A percentile compares a stretch with the other conserved stretches of the same genome.
phyloP scores from a whole-genome alignment of 495 filamentous ascomycete genomes.

The Penicillium soppii region DNA sequence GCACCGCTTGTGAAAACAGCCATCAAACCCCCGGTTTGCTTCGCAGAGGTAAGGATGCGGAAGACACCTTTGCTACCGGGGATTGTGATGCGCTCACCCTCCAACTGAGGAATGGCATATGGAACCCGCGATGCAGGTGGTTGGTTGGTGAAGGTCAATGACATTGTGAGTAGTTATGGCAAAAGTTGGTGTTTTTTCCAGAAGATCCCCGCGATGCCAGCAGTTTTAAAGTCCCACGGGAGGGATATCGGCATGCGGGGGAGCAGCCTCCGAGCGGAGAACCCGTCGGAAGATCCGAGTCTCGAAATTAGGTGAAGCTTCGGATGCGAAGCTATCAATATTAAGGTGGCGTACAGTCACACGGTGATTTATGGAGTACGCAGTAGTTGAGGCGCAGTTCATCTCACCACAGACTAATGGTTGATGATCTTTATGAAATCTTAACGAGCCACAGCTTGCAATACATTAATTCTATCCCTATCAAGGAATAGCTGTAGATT shows the following conservation, averaged over 20 bases:
- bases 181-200: neutral
- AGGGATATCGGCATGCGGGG: conserved; percentile 19
- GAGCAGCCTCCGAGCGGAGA: conserved; percentile 12
- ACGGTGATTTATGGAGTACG: too few relatives aligned
- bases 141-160: conserved; percentile 23
- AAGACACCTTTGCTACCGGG: conserved; percentile 44
- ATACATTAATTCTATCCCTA: too few relatives aligned
- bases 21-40: conserved; percentile 45
- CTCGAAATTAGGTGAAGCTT: too few relatives aligned
- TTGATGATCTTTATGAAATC: too few relatives aligned
- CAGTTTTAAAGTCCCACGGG: conserved; percentile 8
- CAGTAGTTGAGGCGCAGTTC: too few relatives aligned
- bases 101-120: conserved; percentile 42
- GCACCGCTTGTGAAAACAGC: conserved; percentile 47
- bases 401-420: too few relatives aligned
- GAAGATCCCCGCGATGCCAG: neutral
- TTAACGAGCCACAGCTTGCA: too few relatives aligned
- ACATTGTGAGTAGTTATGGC: conserved; percentile 16
- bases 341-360: too few relatives aligned
- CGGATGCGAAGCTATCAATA: too few relatives aligned
- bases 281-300: conserved; percentile 25
- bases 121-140: conserved; percentile 29
- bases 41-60: conserved; percentile 45
- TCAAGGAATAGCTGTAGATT: too few relatives aligned
- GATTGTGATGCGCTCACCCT: conserved; percentile 46